Conservation (phyloP, 2,329 filamentous ascomycete genomes). For the Cercospora berteroae region DNA sequence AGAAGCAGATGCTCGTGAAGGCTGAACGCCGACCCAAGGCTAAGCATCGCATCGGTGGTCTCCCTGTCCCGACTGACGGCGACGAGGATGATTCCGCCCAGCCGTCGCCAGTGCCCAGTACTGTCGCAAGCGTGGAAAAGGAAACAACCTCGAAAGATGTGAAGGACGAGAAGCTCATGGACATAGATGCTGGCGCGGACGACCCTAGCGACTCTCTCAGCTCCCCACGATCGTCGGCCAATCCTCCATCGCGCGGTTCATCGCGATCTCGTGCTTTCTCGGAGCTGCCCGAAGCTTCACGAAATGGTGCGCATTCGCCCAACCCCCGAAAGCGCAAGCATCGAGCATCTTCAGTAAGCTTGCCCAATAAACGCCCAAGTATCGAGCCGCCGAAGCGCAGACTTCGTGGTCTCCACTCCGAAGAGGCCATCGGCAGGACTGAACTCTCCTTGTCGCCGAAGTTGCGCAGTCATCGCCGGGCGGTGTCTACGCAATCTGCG, state of each 20-base stretch:
- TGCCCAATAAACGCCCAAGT: conserved; percentile 37
- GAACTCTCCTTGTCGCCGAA: conserved; percentile 61
- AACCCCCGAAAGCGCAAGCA: conserved; percentile 42
- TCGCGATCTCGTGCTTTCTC: conserved; percentile 34
- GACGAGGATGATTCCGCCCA: conserved; percentile 35
- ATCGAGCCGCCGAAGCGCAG: conserved; percentile 31
- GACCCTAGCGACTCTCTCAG: conserved; percentile 35
- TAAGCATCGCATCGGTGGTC: conserved; percentile 34
- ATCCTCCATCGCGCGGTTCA: conserved; percentile 25
- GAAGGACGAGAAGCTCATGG: conserved; percentile 28
- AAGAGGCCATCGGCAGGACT: conserved; percentile 24
- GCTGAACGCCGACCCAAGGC: conserved; percentile 23
- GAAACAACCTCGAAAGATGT: conserved; percentile 17
- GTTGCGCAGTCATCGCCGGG: conserved; percentile 59
- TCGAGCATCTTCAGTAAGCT: conserved; percentile 36
- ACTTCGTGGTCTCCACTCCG: conserved; percentile 32
- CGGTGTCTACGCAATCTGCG: conserved; percentile 62
- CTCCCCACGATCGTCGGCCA: conserved; percentile 32
- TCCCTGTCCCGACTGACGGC: conserved; percentile 33
- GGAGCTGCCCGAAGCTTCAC: conserved; percentile 28
- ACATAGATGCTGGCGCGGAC: conserved; percentile 24
- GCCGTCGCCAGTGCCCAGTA: conserved; percentile 32
- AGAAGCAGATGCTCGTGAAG: conserved; percentile 34
- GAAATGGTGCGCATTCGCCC: conserved; percentile 27
- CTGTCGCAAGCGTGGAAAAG: conserved; percentile 28